Base-by-base conservation (phyloP, 2,329 filamentous ascomycete genomes). In the Phialemoniopsis sp. region DNA sequence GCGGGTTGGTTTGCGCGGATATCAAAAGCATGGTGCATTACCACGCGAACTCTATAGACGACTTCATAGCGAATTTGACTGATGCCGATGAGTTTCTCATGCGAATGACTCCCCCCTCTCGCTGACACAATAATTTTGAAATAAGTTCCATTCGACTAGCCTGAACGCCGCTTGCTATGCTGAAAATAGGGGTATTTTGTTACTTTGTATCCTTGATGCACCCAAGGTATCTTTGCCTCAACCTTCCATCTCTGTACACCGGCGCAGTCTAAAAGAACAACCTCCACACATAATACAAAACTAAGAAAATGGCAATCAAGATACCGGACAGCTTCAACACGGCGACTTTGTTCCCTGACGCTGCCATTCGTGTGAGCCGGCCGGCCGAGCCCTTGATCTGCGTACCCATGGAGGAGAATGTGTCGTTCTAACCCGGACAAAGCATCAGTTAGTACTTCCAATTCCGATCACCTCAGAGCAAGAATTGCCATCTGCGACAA, bases 251-350 rank as follows among this genome's bases (percentile, higher is more conserved):
- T 30, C 12, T 26, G 17, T 2, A 16, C 16, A 17, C 14, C 17
- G 4, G 4, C 29, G 4, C 6, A n/a, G n/a, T 13, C 65, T 53
- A 80, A 44, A 87, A 77, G 39, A 88, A 67, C 60, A 82, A 71
- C 49, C 78, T 78, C 50, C 75, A 66, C 12, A 84, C 65, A 57
- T 89, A 89, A 64, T 87, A 97, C 30, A 95, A 56, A 41, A 89
- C 62, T 38, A 97, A 53, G 34, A 94, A 82, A 8, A 69, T 63
- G 7, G 67, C 89, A 32, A 91, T 75, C 17, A 95, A 73, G 30
- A 96, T 94, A 17, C 79, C 91, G 0, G 89, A 82, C 36, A 98
- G 71, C 63, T 96, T 96, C 45, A 98, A 64, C 30, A 97, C 84
- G 13, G 93, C 91, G 31, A 95, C 78, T 54, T 89, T 91, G 65